Percentiles rank a stretch among this genome's conserved stretches.
Conservation (phyloP, 2,329 filamentous ascomycete genomes). For the Sporothrix inflata region DNA sequence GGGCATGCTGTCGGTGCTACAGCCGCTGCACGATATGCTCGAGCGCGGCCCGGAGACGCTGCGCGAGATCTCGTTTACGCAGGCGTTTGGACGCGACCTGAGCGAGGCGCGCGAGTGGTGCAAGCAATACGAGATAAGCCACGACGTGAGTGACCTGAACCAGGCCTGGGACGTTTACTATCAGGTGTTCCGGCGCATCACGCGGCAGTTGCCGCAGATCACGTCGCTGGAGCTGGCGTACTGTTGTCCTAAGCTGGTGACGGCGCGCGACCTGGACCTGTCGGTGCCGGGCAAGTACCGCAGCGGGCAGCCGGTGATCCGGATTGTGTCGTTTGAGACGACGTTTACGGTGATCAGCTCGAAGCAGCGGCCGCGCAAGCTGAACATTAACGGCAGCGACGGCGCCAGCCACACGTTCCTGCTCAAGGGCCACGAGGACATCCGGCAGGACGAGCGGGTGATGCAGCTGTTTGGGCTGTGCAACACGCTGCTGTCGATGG, state of each 20-base stretch:
- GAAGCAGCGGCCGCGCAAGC: constrained; percentile 91
- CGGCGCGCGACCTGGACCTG: constrained; percentile 82
- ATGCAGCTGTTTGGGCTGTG: constrained; percentile 99
- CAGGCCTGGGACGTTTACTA: constrained; percentile 99
- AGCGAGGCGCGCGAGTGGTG: constrained; percentile 97
- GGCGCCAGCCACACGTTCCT: constrained; percentile 84
- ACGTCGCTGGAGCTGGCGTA: constrained; percentile 93
- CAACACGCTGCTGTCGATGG: constrained; percentile 91
- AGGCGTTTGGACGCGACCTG: constrained; percentile 94
- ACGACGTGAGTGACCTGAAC: constrained; percentile 91
- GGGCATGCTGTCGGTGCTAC: constrained; percentile 91
- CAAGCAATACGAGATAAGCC: constrained; percentile 83
- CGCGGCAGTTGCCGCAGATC: constrained; percentile 87
- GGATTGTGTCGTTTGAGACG: constrained; percentile 86
- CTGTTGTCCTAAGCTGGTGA: constrained; percentile 90
- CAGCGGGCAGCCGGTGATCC: constrained; percentile 75
- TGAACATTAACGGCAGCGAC: constrained; percentile 86
- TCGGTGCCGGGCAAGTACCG: constrained; percentile 95
- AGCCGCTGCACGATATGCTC: constrained; percentile 87
- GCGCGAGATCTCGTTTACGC: constrained; percentile 93
- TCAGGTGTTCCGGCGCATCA: constrained; percentile 95
- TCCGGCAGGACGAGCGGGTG: constrained; percentile 96
- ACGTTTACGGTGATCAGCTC: constrained; percentile 92
- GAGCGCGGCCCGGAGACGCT: constrained; percentile 91
- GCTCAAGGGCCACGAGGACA: constrained; percentile 99